A percentile compares a stretch with the other conserved stretches of the same genome.
Conservation (phyloP, 2,329 filamentous ascomycete genomes). For the Hypoxylon sp. region DNA sequence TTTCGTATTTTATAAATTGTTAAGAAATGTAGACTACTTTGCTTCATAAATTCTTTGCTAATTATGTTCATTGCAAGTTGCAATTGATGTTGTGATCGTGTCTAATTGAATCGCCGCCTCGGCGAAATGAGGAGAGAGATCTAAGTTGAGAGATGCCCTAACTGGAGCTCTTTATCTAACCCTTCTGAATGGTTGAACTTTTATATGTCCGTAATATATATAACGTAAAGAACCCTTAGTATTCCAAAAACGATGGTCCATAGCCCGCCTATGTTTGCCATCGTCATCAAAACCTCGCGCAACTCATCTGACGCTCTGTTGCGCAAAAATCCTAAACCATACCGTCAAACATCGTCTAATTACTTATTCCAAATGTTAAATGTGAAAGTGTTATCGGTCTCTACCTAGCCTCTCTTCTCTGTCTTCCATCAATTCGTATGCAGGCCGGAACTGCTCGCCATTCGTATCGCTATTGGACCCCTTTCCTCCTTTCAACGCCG, state of each 20-base stretch:
- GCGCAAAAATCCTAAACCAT: not conserved
- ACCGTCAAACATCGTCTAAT: not conserved
- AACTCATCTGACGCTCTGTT: not conserved
- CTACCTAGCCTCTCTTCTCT: conserved; percentile 84
- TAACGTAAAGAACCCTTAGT: not conserved
- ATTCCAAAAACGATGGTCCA: conserved; percentile 3
- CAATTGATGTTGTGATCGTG: not conserved
- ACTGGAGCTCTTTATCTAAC: conserved; percentile 20
- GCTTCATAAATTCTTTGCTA: not conserved
- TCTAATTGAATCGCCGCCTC: not conserved
- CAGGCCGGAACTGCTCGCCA: conserved; percentile 71
- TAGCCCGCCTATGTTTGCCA: conserved; percentile 10
- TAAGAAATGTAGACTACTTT: not conserved
- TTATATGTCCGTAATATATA: not conserved
- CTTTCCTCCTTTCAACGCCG: conserved; percentile 69
- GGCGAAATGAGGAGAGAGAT: conserved; percentile 7
- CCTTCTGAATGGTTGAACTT: conserved; percentile 2
- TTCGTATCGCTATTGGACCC: conserved; percentile 54
- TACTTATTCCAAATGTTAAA: not conserved
- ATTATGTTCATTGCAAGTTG: not conserved
- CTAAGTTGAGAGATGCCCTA: conserved; percentile 12
- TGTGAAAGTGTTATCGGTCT: conserved; percentile 61
- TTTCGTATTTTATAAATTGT: not conserved
- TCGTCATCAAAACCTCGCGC: not conserved
- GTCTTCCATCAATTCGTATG: conserved; percentile 82